A percentile compares a stretch with the other conserved stretches of the same genome.
These are phyloP conservation scores for Tothia fuscella DNA, from an alignment of 2,329 filamentous ascomycete species.

Conservation along the genomic window DNA sequence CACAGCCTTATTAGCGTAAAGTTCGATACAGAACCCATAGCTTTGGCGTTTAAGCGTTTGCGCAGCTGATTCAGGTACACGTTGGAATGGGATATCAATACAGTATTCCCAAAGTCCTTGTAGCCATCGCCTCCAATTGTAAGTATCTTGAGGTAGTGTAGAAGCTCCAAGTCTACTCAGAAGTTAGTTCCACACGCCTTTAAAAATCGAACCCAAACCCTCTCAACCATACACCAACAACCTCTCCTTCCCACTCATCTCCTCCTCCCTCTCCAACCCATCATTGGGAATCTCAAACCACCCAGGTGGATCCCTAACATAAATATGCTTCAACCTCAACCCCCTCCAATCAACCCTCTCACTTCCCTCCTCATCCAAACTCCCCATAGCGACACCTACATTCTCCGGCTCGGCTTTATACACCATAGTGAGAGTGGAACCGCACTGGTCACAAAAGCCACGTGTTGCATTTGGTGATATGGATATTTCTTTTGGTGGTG, in stretches of 20 bases:
- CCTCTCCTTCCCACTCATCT: neutral
- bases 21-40: no score
- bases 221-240: neutral
- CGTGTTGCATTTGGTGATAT: neutral
- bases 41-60: no score
- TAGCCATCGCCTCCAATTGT: no score
- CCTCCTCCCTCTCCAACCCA: neutral
- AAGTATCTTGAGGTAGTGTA: no score
- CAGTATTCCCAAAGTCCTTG: no score
- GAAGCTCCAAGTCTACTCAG: no score
- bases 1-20: constrained; percentile 39
- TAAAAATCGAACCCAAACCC: no score
- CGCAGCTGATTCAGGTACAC: no score
- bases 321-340: constrained; percentile 1
- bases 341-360: neutral
- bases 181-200: no score
- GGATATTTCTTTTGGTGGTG: neutral
- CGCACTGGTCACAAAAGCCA: neutral
- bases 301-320: neutral
- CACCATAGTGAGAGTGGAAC: neutral
- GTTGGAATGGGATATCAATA: no score
- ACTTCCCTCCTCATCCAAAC: neutral
- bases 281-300: neutral
- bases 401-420: neutral
- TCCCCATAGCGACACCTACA: neutral